Base-by-base conservation (phyloP, 768 basidiomycete species). In the Leccinum ochraceum region DNA sequence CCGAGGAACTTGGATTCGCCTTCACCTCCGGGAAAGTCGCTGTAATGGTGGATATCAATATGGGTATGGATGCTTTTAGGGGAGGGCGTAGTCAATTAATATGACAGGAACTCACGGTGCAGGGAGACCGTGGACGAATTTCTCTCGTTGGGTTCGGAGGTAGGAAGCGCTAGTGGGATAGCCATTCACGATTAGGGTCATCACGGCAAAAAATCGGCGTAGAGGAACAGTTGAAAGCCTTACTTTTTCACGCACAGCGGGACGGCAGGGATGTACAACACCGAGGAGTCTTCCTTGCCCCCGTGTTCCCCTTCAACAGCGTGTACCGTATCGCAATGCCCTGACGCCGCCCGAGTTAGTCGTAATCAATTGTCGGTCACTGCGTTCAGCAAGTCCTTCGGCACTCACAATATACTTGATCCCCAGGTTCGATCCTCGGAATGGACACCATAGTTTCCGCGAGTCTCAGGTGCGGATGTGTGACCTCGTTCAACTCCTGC, bases 381-480 rank as follows among this genome's bases (percentile, higher is more conserved):
- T 24, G 3, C 4, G 11, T 39, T 20, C 51, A n/a, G 13, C 44
- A 20, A 22, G 13, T 13, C 51, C 46, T 55, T 9, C n/a, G 16
- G 14, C 46, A 20, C 42, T 70, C 73, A 84, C 83, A 85, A 57
- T 83, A 83, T 16, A 86, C 85, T 64, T 87, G 83, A 70, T 88
- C 84, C 0, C 87, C 87, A 3, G 87, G 86, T 48, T 83, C 74
- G 2, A 89, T 85, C 17, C 59, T 73, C 0, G 87, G 86, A 46
- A 88, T 75, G 9, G 81, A 79, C 9, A 81, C 74, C 86, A 89
- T 87, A 1, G 82, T 85, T 64, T 77, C 67, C 6, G 71, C 76
- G 20, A 90, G 75, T 57, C 74, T 69, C n/a, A 89, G 67, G 71
- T 90, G 87, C 0, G 88, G 88, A 63, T 89, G 88, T 0, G 83